Conservation (phyloP, 768 basidiomycete genomes). For the Suillus paluster region DNA sequence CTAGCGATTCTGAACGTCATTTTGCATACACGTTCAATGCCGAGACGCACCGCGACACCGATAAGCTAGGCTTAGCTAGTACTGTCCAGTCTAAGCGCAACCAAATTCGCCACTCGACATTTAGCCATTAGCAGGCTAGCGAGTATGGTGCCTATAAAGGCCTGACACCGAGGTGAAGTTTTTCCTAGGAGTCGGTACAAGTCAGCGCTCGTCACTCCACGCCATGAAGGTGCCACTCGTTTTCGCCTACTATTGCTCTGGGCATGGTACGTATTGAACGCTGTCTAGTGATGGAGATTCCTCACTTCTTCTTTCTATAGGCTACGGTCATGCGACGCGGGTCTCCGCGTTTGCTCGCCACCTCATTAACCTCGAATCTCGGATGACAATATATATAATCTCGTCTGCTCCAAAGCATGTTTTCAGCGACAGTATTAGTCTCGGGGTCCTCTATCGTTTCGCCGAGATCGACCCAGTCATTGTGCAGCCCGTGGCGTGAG, state of each 20-base stretch:
- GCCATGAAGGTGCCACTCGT: constrained; percentile 16
- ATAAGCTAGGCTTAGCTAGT: too few relatives aligned
- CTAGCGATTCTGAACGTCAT: neutral
- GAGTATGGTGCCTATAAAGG: neutral
- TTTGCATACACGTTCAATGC: neutral
- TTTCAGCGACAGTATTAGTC: constrained; percentile 64
- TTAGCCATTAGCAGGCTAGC: neutral
- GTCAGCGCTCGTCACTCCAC: neutral
- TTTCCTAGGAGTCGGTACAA: neutral
- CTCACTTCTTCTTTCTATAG: constrained; percentile 35
- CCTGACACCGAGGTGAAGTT: neutral
- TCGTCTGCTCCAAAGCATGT: constrained; percentile 78
- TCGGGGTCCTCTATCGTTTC: constrained; percentile 69
- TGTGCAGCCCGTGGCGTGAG: constrained; percentile 79
- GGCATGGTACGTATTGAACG: constrained; percentile 57
- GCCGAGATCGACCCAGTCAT: constrained; percentile 82
- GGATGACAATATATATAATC: constrained; percentile 61
- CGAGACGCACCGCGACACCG: neutral
- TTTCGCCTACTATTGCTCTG: constrained; percentile 78
- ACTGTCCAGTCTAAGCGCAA: neutral
- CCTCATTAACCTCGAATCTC: constrained; percentile 51
- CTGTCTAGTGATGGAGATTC: constrained; percentile 6
- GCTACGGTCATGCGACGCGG: constrained; percentile 85
- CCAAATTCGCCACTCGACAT: neutral
- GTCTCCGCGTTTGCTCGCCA: constrained; percentile 74